Percentiles rank a stretch among this genome's conserved stretches.
These are phyloP conservation scores for Petunia secreta DNA, from an alignment of 257 asterid genomes.

Conservation along the genomic window DNA sequence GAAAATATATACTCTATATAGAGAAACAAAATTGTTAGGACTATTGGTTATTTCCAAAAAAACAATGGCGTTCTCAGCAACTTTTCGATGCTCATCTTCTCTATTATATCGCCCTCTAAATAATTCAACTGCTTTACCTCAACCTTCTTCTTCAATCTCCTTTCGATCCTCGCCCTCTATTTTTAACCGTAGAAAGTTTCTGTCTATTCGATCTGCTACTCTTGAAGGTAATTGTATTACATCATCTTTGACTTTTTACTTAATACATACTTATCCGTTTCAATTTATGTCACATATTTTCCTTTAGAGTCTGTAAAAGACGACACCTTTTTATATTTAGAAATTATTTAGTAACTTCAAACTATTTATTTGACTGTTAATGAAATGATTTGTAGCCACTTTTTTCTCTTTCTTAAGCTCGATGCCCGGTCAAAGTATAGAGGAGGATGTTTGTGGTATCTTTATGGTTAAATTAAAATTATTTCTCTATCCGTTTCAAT, in stretches of 20 bases:
- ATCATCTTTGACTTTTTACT: neutral
- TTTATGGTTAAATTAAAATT: too few species aligned
- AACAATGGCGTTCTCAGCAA: slow-evolving; percentile 55
- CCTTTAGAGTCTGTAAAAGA: neutral
- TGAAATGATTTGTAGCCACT: neutral
- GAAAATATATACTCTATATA: neutral
- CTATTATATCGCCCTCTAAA: slow-evolving; percentile 28
- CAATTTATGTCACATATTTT: neutral
- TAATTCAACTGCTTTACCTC: slow-evolving; percentile 26
- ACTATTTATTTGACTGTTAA: neutral
- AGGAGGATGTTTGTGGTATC: neutral
- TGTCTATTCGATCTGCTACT: slow-evolving; percentile 33
- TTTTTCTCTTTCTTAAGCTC: too few species aligned
- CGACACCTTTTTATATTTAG: too few species aligned
- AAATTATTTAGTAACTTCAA: too few species aligned
- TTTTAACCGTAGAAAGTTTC: slow-evolving; percentile 35
- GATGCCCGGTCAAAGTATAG: too few species aligned
- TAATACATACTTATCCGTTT: neutral
- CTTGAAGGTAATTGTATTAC: slow-evolving; percentile 26
- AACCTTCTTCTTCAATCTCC: slow-evolving; percentile 38
- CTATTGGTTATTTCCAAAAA: neutral
- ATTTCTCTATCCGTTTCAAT: too few species aligned
- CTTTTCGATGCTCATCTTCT: slow-evolving; percentile 33
- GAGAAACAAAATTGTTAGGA: neutral
- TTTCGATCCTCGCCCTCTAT: slow-evolving; percentile 45